Base-by-base conservation (phyloP, 495 filamentous ascomycete genomes). In the Neurospora tetraspora region DNA sequence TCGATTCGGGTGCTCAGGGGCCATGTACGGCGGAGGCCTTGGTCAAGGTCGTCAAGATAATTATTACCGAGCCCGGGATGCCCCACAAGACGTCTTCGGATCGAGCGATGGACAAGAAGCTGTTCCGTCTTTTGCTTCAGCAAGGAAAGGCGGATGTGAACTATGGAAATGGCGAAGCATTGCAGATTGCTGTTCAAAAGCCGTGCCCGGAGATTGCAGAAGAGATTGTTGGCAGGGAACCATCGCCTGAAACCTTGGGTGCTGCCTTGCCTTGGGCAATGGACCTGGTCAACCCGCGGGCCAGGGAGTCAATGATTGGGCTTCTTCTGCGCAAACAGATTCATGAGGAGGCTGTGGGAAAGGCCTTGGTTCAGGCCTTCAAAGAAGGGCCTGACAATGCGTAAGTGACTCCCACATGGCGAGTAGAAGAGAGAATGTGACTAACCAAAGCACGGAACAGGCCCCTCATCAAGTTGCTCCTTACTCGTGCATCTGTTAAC, bases 121-220 rank as follows among this genome's bases (percentile, higher is more conserved):
- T 85, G 1, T 77, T 84, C 8, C 76, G 75, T 59, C 76, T 78
- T 2, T 70, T 85, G 3, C 78, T 85, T 16, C 72, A 82, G 43
- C 75, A 85, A 23, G 82, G 82, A 5, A 80, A 77, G n/a, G 82
- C 82, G 18, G 83, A 85, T 69, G 76, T 85, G 7, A 78, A 85
- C 69, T 71, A 80, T 34, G 76, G 76, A 18, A 73, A 74, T 11
- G 83, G 82, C 2, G 73, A 79, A 68, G 78, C 81, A 20, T 73
- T 85, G 9, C 80, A 83, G 47, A 70, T 81, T 53, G 83, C 82
- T 3, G 80, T 80, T 3, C 72, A 78, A 10, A 71, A 78, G 9
- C 68, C 76, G 0, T 79, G 78, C 40, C 61, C 72, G 0, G 81
- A 81, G 18, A 59, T 85, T 20, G 73, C 78, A 7, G 80, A 80